Evolutionary conservation across 352 stramenopile species (phyloP), one percentile per base, ranked within the genome.

Genomic region (Globisporangium nagaii): DNA sequence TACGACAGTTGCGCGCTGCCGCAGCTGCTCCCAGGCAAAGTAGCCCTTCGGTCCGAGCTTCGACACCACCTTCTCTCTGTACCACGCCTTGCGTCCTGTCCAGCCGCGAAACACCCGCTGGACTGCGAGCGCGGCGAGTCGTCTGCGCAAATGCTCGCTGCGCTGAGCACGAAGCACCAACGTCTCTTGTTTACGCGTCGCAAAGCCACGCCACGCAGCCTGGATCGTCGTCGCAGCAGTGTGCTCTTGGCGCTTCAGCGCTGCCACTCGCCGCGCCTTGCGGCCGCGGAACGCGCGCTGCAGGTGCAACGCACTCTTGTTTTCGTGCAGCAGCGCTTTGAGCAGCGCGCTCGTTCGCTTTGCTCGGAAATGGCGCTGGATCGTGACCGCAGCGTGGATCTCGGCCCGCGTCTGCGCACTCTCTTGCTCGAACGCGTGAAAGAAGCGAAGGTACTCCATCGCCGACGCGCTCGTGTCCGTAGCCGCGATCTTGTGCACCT

Each of bases 371-470:
- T 82, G 67, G 20, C 77, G 77, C 52, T 93, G 80, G 34, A 93
- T 90, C 24, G 64, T 69, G 34, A 75, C 59, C 2, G 76, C 74
- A 17, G 76, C 76, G 3, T 62, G 70, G 27, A 79, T 55, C 37
- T 90, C 65, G 0, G 68, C 62, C 10, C 76, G 68, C 8, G 66
- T 65, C 50, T 86, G 66, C 5, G 70, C 66, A 20, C 69, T 85
- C 50, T 90, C 83, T 0, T 67, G 65, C 49, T 85, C 77, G 40
- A 93, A 93, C 2, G 71, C 59, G 13, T 62, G 66, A 35, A 82
- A 82, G 41, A 90, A 93, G 17, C 75, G 73, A 62, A 88, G 69
- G 62, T 93, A 93, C 45, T 90, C 79, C 62, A 86, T 84, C 0
- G 67, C 67, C 0, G 79, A 87, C 0, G 72, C 78, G 22, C 69